phyloP scores from a whole-genome alignment of 257 asterid species.

The Solanum pinnatisectum region DNA sequence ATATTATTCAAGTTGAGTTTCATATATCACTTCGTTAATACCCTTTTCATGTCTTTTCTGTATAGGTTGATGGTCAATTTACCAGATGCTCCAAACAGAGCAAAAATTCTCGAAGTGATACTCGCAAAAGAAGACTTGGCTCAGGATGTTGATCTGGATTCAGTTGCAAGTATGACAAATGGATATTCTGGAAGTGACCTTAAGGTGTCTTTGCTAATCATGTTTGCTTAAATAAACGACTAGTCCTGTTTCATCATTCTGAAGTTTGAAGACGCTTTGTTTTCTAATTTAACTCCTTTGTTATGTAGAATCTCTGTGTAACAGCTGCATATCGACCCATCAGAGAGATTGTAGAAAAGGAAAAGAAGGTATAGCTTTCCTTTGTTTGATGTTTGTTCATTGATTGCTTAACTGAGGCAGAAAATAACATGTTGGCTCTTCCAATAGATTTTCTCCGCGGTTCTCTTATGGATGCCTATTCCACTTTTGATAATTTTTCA shows the following conservation, averaged over 20 bases:
- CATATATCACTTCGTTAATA: not conserved
- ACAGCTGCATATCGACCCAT: constrained; percentile 93
- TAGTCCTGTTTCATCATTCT: not conserved
- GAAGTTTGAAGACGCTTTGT: not conserved
- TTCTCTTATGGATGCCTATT: not conserved
- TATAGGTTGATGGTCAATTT: constrained; percentile 83
- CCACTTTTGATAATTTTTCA: not conserved
- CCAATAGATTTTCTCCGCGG: not conserved
- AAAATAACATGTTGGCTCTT: not conserved
- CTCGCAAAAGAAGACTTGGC: constrained; percentile 80
- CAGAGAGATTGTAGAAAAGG: constrained; percentile 75
- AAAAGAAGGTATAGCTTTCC: constrained; percentile 53
- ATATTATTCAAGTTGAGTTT: not conserved
- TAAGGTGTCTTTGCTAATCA: constrained; percentile 35
- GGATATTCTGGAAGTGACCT: constrained; percentile 98
- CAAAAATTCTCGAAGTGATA: constrained; percentile 70
- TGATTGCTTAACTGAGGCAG: not conserved
- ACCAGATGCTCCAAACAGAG: constrained; percentile 89
- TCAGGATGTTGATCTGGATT: constrained; percentile 60
- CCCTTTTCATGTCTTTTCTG: not conserved
- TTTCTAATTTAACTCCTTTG: not conserved
- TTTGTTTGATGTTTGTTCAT: not conserved
- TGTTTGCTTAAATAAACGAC: not conserved
- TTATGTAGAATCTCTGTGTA: constrained; percentile 72
- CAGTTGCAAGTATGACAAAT: constrained; percentile 68